phyloP scores from a whole-genome alignment of 179 eudicot species.

The Nepenthes alata region DNA sequence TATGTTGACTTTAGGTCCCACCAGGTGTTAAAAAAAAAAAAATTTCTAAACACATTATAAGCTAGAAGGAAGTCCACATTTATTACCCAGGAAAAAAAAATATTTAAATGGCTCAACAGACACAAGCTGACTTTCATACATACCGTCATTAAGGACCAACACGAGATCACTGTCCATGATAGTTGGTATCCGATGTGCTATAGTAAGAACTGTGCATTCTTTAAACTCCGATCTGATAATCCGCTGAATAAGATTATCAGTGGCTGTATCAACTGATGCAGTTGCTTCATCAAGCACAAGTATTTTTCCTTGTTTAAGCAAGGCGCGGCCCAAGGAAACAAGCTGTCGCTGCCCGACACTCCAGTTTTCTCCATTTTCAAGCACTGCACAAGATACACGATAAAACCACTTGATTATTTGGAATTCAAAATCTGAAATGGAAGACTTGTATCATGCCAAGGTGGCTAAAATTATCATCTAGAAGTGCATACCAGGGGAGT shows the following conservation, averaged over 20 bases:
- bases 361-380: constrained; percentile 97
- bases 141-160: constrained; percentile 91
- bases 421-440: neutral
- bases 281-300: constrained; percentile 98
- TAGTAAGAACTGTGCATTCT: constrained; percentile 81
- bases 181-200: constrained; percentile 95
- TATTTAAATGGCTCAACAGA: too few species aligned
- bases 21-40: too few species aligned
- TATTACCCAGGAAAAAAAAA: neutral
- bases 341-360: constrained; percentile 98
- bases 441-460: neutral
- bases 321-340: constrained; percentile 84
- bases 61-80: neutral
- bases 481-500: constrained; percentile 56
- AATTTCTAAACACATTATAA: neutral
- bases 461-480: neutral
- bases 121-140: constrained; percentile 4
- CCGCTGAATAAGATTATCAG: constrained; percentile 91
- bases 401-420: neutral
- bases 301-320: constrained; percentile 80
- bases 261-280: constrained; percentile 94
- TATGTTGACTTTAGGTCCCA: too few species aligned
- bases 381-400: constrained; percentile 27
- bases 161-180: constrained; percentile 91
- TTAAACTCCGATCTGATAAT: constrained; percentile 75